A percentile compares a stretch with the other conserved stretches of the same genome.
phyloP scores from a whole-genome alignment of 2,329 filamentous ascomycete genomes.

The Cladosporium austrohemisphaericum region DNA sequence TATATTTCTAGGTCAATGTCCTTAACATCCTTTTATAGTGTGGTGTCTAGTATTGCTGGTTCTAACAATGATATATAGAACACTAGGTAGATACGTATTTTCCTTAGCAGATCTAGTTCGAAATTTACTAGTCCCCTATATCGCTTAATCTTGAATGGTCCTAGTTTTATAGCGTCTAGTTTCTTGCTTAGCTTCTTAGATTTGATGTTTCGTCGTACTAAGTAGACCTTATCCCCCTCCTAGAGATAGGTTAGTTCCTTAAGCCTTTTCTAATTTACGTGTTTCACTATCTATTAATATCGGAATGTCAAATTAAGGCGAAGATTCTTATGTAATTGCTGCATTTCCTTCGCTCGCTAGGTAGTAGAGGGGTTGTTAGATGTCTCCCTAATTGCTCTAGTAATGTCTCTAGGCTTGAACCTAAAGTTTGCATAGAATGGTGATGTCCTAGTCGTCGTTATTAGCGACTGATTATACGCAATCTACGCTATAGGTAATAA shows the following conservation, averaged over 20 bases:
- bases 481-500: background rate
- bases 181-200: conserved; percentile 16
- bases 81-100: no score
- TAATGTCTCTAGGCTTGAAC: background rate
- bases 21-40: no score
- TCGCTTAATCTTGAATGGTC: conserved; percentile 16
- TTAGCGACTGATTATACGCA: background rate
- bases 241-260: no score
- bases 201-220: no score
- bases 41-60: no score
- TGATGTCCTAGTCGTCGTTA: background rate
- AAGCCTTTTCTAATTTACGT: no score
- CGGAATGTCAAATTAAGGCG: conserved; percentile 5
- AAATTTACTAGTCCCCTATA: conserved; percentile 3
- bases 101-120: no score
- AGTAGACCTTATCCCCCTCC: no score
- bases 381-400: background rate
- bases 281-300: no score
- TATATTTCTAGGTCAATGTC: no score
- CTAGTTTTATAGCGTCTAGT: conserved; percentile 17
- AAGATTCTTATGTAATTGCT: conserved; percentile 15
- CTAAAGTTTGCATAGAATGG: background rate
- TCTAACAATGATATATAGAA: no score
- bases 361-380: background rate
- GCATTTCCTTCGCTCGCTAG: conserved; percentile 10